phyloP scores from a whole-genome alignment of 2,329 filamentous ascomycete species.

The Tolypocladium album region DNA sequence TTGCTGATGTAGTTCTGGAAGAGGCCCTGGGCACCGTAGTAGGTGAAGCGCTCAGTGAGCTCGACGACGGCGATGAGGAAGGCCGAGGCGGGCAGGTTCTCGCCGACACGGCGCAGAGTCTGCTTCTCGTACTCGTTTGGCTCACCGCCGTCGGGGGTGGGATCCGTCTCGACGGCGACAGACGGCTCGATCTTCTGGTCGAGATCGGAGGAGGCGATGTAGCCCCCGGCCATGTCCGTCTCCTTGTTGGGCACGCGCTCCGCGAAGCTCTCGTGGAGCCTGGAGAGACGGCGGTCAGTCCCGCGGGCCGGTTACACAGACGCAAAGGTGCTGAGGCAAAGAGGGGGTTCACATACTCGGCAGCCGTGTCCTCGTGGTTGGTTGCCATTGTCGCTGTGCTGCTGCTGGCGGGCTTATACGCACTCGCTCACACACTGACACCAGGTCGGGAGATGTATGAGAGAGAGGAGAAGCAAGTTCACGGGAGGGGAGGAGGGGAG shows the following conservation, averaged over 20 bases:
- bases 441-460: not conserved
- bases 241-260: slow-evolving; percentile 12
- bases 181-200: slow-evolving; percentile 14
- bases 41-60: slow-evolving; percentile 46
- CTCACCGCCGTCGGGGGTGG: slow-evolving; percentile 35
- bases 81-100: slow-evolving; percentile 42
- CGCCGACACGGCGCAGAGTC: slow-evolving; percentile 39
- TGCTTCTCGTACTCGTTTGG: slow-evolving; percentile 40
- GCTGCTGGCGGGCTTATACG: not conserved
- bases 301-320: not conserved
- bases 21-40: slow-evolving; percentile 41
- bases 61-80: slow-evolving; percentile 47
- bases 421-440: not conserved
- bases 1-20: slow-evolving; percentile 45
- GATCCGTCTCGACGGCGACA: slow-evolving; percentile 14
- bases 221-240: slow-evolving; percentile 14
- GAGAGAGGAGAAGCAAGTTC: not conserved
- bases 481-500: not conserved
- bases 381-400: not conserved
- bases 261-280: slow-evolving; percentile 16
- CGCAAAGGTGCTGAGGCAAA: not conserved
- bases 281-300: slow-evolving; percentile 1
- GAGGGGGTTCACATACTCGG: not conserved
- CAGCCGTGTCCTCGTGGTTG: slow-evolving; percentile 2
- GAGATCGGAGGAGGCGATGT: slow-evolving; percentile 10